Conservation (phyloP, 129 eudicot genomes). For the Helichrysum umbraculigerum region DNA sequence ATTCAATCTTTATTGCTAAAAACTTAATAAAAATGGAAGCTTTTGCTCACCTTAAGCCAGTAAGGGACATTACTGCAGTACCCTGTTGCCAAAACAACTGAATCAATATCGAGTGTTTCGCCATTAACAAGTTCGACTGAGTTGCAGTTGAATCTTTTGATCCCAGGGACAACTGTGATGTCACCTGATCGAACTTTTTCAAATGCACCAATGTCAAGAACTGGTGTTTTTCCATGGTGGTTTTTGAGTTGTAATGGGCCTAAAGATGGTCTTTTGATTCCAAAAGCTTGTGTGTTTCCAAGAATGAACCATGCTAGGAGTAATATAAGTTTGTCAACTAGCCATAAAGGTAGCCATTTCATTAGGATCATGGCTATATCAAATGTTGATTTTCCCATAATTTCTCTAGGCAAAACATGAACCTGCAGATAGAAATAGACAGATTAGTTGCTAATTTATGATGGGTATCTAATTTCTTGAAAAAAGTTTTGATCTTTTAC, state of each 20-base stretch:
- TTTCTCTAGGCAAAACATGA: slow-evolving; percentile 72
- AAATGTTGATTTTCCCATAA: slow-evolving; percentile 67
- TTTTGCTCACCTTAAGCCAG: slow-evolving; percentile 84
- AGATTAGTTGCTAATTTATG: slow-evolving; percentile 10
- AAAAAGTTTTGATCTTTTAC: slow-evolving; percentile 11
- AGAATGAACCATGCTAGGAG: slow-evolving; percentile 69
- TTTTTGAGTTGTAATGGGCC: slow-evolving; percentile 78
- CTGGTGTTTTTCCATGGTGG: slow-evolving; percentile 77
- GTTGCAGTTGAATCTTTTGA: slow-evolving; percentile 51
- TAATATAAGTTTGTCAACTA: slow-evolving; percentile 56
- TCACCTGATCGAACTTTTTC: slow-evolving; percentile 69
- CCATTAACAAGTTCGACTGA: slow-evolving; percentile 73
- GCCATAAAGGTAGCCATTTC: slow-evolving; percentile 83
- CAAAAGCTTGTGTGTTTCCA: slow-evolving; percentile 62
- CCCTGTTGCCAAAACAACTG: slow-evolving; percentile 88
- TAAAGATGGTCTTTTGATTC: slow-evolving; percentile 62
- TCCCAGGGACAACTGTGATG: slow-evolving; percentile 65
- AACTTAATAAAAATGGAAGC: slow-evolving; percentile 24
- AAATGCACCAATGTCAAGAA: slow-evolving; percentile 80
- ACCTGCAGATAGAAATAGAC: slow-evolving; percentile 43
- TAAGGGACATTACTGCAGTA: slow-evolving; percentile 87
- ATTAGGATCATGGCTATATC: slow-evolving; percentile 64
- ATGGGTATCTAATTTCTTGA: slow-evolving; percentile 7
- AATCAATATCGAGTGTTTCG: slow-evolving; percentile 55
- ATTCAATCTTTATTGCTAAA: not conserved